Evolutionary conservation across 1,284 basidiomycete species (phyloP).

Genomic region (Stereum hirsutum): DNA sequence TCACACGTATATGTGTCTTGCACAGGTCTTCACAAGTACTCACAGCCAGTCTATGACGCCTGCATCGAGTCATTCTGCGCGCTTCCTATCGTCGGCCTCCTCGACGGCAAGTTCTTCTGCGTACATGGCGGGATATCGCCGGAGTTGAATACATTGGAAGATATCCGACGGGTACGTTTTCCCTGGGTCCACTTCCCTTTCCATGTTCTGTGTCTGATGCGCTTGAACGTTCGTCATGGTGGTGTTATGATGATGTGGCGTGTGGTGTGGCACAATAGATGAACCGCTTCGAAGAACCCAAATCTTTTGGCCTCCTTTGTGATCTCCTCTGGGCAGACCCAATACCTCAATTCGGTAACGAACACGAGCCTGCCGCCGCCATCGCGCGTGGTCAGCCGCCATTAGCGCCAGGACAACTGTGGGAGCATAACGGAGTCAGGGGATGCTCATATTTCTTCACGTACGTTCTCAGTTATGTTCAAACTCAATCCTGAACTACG

Average conservation of each 20-base stretch:
- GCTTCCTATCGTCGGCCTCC: slow-evolving; percentile 85
- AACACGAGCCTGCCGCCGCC: slow-evolving; percentile 32
- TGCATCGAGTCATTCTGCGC: slow-evolving; percentile 90
- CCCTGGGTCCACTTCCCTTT: too few species aligned
- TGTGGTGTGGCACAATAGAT: slow-evolving; percentile 38
- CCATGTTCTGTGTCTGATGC: slow-evolving; percentile 2
- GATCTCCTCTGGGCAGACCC: slow-evolving; percentile 91
- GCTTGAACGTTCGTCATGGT: not conserved
- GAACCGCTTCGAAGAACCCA: slow-evolving; percentile 92
- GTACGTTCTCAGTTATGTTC: slow-evolving; percentile 38
- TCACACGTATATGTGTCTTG: too few species aligned
- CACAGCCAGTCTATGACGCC: slow-evolving; percentile 78
- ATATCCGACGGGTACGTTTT: slow-evolving; percentile 60
- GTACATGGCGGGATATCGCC: slow-evolving; percentile 97
- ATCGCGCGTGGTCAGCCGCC: slow-evolving; percentile 26
- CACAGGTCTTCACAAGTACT: slow-evolving; percentile 89
- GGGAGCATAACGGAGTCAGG: slow-evolving; percentile 83
- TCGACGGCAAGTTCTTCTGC: slow-evolving; percentile 96
- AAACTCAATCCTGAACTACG: not conserved
- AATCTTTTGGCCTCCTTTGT: slow-evolving; percentile 87
- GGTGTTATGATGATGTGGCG: not conserved
- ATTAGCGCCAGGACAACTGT: slow-evolving; percentile 40
- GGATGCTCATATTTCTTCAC: slow-evolving; percentile 96
- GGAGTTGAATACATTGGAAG: slow-evolving; percentile 75
- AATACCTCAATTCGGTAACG: slow-evolving; percentile 49